Evolutionary conservation across 2,329 filamentous ascomycete species (phyloP).

Genomic region (Talaromyces atroroseus): DNA sequence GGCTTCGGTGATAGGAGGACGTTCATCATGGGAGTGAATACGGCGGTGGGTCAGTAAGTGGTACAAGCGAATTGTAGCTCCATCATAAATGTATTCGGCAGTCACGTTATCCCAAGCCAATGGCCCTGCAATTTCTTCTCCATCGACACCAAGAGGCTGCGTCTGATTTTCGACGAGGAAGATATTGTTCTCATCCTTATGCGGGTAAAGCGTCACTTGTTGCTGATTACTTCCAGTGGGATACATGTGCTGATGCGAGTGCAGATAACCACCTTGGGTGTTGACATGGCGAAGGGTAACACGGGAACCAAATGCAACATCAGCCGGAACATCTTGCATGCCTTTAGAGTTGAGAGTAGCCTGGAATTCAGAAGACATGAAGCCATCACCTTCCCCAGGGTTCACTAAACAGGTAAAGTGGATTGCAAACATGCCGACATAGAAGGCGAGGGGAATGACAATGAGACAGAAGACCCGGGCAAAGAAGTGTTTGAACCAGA

Average conservation of each 20-base stretch:
- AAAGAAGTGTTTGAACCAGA: constrained; percentile 92
- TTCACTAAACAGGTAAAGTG: constrained; percentile 92
- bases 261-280: constrained; percentile 94
- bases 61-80: constrained; percentile 74
- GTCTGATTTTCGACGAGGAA: constrained; percentile 96
- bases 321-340: constrained; percentile 91
- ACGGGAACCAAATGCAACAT: constrained; percentile 83
- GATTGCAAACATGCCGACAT: constrained; percentile 94
- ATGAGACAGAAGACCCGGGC: constrained; percentile 88
- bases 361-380: constrained; percentile 99
- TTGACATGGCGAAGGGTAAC: constrained; percentile 88
- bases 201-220: constrained; percentile 94
- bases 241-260: constrained; percentile 97
- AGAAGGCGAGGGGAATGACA: constrained; percentile 80
- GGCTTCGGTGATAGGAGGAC: constrained; percentile 75
- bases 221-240: constrained; percentile 96
- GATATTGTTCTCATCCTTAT: constrained; percentile 98
- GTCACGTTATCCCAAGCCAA: constrained; percentile 76
- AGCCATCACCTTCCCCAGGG: constrained; percentile 94
- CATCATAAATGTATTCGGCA: constrained; percentile 66
- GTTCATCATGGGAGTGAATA: constrained; percentile 89
- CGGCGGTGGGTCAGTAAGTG: constrained; percentile 78
- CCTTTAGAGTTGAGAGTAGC: constrained; percentile 92
- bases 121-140: constrained; percentile 68
- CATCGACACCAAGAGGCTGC: constrained; percentile 72